Conservation (phyloP, 768 basidiomycete genomes). For the Calocera cornea region DNA sequence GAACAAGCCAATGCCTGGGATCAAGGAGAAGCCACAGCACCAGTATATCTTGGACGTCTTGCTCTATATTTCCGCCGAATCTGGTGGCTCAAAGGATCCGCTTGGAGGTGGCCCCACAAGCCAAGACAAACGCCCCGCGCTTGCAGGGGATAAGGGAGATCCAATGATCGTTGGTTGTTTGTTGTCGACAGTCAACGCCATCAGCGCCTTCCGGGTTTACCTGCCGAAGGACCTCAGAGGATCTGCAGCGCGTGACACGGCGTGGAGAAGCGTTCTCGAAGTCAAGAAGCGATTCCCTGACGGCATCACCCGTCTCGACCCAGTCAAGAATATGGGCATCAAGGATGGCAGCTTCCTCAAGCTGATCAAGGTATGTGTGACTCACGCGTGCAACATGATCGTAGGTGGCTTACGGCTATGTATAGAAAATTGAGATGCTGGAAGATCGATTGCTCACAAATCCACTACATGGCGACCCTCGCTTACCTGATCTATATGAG, state of each 20-base stretch:
- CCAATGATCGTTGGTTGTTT: constrained; percentile 81
- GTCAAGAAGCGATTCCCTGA: constrained; percentile 84
- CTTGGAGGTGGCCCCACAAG: constrained; percentile 45
- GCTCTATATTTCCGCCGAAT: constrained; percentile 58
- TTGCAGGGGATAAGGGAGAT: constrained; percentile 54
- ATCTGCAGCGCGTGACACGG: constrained; percentile 59
- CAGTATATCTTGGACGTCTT: constrained; percentile 91
- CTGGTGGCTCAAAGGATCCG: constrained; percentile 37
- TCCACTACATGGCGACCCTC: constrained; percentile 62
- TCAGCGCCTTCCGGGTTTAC: constrained; percentile 75
- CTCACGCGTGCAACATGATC: background rate
- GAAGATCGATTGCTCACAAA: constrained; percentile 74
- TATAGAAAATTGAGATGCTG: constrained; percentile 79
- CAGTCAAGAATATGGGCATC: constrained; percentile 88
- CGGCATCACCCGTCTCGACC: constrained; percentile 77
- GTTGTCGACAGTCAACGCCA: constrained; percentile 70
- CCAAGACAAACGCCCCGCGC: constrained; percentile 62
- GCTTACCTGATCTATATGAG: constrained; percentile 68
- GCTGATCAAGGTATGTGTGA: constrained; percentile 51
- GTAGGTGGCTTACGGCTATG: background rate
- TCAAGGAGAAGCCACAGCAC: constrained; percentile 66
- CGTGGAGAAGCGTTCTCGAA: constrained; percentile 82
- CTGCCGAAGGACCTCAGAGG: constrained; percentile 81
- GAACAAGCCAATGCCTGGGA: constrained; percentile 30
- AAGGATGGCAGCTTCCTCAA: constrained; percentile 85